Evolutionary conservation across 106 monocot genomes (phyloP).

Genomic region (Hemerocallis citrina): DNA sequence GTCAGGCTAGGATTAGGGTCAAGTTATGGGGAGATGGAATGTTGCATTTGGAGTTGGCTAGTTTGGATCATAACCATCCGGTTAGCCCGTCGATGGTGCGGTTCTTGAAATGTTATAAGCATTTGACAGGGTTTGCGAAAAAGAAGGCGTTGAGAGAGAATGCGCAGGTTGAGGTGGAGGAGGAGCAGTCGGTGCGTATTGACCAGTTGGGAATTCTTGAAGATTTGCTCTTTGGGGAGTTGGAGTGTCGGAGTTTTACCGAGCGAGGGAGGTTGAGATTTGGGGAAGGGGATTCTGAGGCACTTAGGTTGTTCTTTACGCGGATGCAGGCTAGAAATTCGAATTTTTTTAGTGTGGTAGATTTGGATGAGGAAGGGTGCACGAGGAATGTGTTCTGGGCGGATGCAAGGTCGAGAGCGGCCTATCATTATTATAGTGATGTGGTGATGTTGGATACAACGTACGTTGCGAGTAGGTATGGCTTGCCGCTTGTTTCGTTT

Average conservation of each 20-base stretch:
- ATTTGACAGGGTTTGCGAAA: slow-evolving; percentile 31
- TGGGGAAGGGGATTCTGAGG: slow-evolving; percentile 15
- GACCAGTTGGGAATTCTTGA: slow-evolving; percentile 30
- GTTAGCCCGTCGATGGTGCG: slow-evolving; percentile 54
- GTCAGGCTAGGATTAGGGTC: slow-evolving; percentile 44
- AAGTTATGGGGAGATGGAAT: slow-evolving; percentile 64
- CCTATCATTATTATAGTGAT: slow-evolving; percentile 22
- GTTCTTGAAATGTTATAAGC: slow-evolving; percentile 34
- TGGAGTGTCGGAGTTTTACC: slow-evolving; percentile 19
- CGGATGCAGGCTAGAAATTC: slow-evolving; percentile 24
- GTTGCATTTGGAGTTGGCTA: slow-evolving; percentile 51
- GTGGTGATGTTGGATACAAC: slow-evolving; percentile 27
- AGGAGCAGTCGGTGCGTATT: neutral
- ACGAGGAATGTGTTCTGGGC: slow-evolving; percentile 32
- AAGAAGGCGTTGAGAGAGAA: slow-evolving; percentile 6
- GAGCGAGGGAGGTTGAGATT: slow-evolving; percentile 20
- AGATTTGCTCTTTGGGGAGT: slow-evolving; percentile 37
- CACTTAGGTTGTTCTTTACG: slow-evolving; percentile 18
- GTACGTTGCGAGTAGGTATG: slow-evolving; percentile 15
- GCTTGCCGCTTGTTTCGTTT: slow-evolving; percentile 30
- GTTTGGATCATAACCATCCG: slow-evolving; percentile 59
- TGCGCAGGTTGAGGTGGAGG: neutral
- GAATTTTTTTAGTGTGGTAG: slow-evolving; percentile 23
- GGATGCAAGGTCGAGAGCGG: slow-evolving; percentile 23
- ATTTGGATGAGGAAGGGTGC: slow-evolving; percentile 27